Base-by-base conservation (phyloP, 2,329 filamentous ascomycete species). In the Eutypella sp. region DNA sequence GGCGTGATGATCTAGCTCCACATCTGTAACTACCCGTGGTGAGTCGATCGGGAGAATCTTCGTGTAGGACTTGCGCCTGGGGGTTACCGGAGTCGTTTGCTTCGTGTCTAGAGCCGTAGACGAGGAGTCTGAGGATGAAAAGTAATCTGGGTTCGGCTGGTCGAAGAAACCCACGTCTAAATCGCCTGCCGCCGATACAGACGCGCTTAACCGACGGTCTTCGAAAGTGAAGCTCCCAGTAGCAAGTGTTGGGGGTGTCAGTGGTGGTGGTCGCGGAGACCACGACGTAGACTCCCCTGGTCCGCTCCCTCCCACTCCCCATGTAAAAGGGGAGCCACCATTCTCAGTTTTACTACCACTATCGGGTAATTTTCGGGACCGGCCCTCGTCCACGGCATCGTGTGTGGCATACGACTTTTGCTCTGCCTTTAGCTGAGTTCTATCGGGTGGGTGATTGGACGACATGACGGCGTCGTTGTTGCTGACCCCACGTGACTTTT, bases 131-230 rank as follows among this genome's bases (percentile, higher is more conserved):
- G 56, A 50, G 8, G 57, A 52, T 8, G 65, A 64, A 13, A 65
- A 64, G 60, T 76, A 76, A 51, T 76, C 73, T 1, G 74, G 74
- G 50, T 76, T 74, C 2, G 71, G 69, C 49, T 75, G 74, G 50
- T 74, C 67, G 47, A 77, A 72, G 53, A 73, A 69, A 37, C 59
- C 59, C n/a, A 58, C 55, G 39, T 68, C 69, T 9, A 70, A 50
- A 9, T 64, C 61, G 9, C 63, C 61, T 18, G 62, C 57, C 15
- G 57, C 55, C 29, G 66, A 67, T 27, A 59, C 59, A 3, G 63
- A 57, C 42, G 58, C 57, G 52, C 61, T 65, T 7, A 57, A 56
- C 6, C 59, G 61, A 33, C 65, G 65, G 40, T 69, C 66, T 29
- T 75, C 63, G 47, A 76, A 69, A 11, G 66, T 65, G 52, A 72